These are phyloP conservation scores for Zymoseptoria tritici DNA, from an alignment of 2,329 filamentous ascomycete species.

Conservation along the genomic window DNA sequence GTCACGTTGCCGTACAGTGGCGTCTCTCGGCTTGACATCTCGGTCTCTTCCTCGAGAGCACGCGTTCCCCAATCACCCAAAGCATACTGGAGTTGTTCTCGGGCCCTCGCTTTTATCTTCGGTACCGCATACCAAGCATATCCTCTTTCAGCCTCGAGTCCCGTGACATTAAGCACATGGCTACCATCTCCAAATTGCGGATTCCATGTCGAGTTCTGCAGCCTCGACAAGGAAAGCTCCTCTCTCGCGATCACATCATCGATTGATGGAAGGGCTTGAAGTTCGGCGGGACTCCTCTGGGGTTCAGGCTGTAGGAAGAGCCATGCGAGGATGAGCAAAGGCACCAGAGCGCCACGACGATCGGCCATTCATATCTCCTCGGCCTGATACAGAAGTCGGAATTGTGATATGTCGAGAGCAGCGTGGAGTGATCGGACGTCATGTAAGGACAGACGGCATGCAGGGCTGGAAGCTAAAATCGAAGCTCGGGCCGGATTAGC, in stretches of 20 bases:
- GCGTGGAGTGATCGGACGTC: not conserved
- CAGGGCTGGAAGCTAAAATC: not conserved
- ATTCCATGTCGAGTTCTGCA: constrained; percentile 45
- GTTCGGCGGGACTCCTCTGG: constrained; percentile 21
- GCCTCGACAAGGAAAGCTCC: constrained; percentile 42
- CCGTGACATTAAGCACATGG: constrained; percentile 53
- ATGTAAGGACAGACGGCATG: not conserved
- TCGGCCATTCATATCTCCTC: constrained; percentile 28
- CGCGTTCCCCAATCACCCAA: constrained; percentile 31
- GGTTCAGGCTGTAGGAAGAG: constrained; percentile 46
- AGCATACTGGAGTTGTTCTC: constrained; percentile 44
- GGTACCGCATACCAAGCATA: constrained; percentile 71
- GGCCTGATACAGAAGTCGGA: constrained; percentile 6
- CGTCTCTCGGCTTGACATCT: constrained; percentile 34
- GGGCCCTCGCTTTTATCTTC: constrained; percentile 57
- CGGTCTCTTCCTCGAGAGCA: constrained; percentile 32
- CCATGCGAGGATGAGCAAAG: constrained; percentile 47
- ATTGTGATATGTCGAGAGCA: not conserved
- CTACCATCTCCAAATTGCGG: constrained; percentile 41
- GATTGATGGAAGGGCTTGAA: constrained; percentile 35
- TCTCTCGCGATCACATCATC: constrained; percentile 46
- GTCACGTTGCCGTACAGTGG: constrained; percentile 72
- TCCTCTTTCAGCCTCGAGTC: constrained; percentile 64
- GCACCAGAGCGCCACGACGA: constrained; percentile 39
- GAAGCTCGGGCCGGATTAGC: not conserved